Evolutionary conservation across 2,329 filamentous ascomycete genomes (phyloP), one percentile per base, ranked within the genome.

Genomic region (Sporothrix inflata): DNA sequence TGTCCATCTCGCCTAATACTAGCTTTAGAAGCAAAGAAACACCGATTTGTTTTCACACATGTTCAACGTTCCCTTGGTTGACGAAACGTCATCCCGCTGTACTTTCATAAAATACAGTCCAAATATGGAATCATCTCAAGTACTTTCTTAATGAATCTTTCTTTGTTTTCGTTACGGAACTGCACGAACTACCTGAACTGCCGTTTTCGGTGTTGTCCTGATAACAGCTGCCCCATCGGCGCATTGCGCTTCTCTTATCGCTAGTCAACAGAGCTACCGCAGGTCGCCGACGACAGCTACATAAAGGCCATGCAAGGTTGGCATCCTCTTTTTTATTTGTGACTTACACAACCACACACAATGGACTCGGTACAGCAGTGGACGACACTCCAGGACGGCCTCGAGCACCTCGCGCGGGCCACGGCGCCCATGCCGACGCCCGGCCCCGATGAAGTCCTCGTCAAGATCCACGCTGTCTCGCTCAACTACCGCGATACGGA

Each of bases 321-420:
- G n/a, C 14, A 5, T 8, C 27, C n/a, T 2, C 24, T 3, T 16
- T 55, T 16, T 30, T 30, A 16, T 16, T 34, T 34, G 3, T 8
- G 40, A 27, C 21, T n/a, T 7, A 45, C 21, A 27, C 38, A 27
- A 27, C 5, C 4, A 8, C 16, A 2, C 60, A 27, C 19, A 30
- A 68, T 71, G 71, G 45, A 66, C 7, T 19, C 21, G 49, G 72
- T 75, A 74, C 80, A 82, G 77, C 85, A 88, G 79, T 90, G 88
- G 88, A 80, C 84, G 19, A 87, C 86, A 1, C 79, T 79, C 55
- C 84, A 89, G 75, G 82, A 88, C 76, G 88, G 88, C 11, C 76
- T 90, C 27, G 85, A 88, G 67, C 86, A 87, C 73, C 82, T 90
- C 38, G 78, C 79, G 66, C 78, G 84, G 34, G 78, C 79, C 1